Base-by-base conservation (phyloP, 345 rosid species). In the Litchi chinensis region DNA sequence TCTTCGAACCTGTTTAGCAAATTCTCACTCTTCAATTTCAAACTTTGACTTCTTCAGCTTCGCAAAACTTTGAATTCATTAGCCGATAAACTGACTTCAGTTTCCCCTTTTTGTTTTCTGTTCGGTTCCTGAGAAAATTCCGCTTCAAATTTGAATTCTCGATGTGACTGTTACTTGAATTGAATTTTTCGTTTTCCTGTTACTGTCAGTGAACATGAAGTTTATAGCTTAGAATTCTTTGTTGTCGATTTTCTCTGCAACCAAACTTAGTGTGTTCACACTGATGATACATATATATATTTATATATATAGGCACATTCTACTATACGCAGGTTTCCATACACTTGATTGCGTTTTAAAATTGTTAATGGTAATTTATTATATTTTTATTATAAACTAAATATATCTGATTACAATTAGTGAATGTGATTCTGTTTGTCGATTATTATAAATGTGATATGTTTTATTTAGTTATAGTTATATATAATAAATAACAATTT, bases 61-160 rank as follows among this genome's bases (percentile, higher is more conserved):
- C 16, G 18, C 32, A 10, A 19, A 28, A 44, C 37, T 60, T 41
- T 60, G 37, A 64, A 65, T 59, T 3, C 22, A 11, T 64, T 26
- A 71, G 24, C 12, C 16, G n/a, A 18, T 52, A 21, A 69, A 13
- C 13, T 21, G 19, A 22, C 0, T 32, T 11, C 8, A 22, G 66
- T 32, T 18, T 65, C 39, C 2, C 16, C 3, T 12, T 37, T 39
- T n/a, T 59, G 19, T 9, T 62, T 32, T 37, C 76, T 50, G 56
- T 48, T 65, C 52, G 77, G 10, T 65, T 79, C 28, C 11, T 50
- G 59, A 66, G 65, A 54, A 37, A 77, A 69, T 65, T 32, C 62
- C 16, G 57, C 39, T 62, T 41, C 48, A 26, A 60, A 12, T 68
- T 60, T 60, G 60, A 70, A 54, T 32, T 77, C 43, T 26, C 37